Evolutionary conservation across 1,284 basidiomycete species (phyloP), one percentile per base, ranked within the genome.

Genomic region (Cutaneotrichosporon cutaneum): DNA sequence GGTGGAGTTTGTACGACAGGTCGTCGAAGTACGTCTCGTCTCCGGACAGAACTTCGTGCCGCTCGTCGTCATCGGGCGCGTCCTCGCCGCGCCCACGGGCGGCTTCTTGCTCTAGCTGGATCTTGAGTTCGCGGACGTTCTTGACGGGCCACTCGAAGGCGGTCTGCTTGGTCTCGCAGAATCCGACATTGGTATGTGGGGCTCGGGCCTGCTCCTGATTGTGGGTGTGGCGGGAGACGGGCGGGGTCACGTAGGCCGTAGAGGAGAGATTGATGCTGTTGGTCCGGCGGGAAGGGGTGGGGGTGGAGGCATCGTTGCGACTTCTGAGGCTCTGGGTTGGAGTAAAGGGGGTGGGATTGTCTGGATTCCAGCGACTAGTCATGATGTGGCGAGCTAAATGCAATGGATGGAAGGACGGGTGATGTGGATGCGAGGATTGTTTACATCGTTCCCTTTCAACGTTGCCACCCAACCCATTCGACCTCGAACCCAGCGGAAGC

Each of bases 11-110:
- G 80, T 86, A 89, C 74, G 87, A 87, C 57, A 85, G 84, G 61
- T 88, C 87, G 48, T 85, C 87, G n/a, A 89, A 80, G 58, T 85
- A 81, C 16, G 86, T 85, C 0, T 86, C 86, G 66, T 87, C 83
- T 64, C 83, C 85, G 50, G 56, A 24, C 2, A 89, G 76, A 4
- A 88, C 76, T 60, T 87, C 86, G 61, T 87, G 87, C n/a, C 81
- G 79, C 5, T 79, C 75, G 32, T 73, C 72, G 44, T 69, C 72
- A 3, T 69, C 61, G 13, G 60, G 56, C 13, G 59, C 52, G 42
- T 63, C 58, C n/a, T 48, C 54, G 4, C 65, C 65, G 4, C 58
- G 57, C n/a, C 62, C 56, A 24, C 60, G 54, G 22, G 47, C 48
- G 1, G 67, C 65, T 6, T 58, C 60, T 2, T 62, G 60, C 26